Evolutionary conservation across 1,284 basidiomycete genomes (phyloP), one percentile per base, ranked within the genome.

Genomic region (Takashimella tepidaria): DNA sequence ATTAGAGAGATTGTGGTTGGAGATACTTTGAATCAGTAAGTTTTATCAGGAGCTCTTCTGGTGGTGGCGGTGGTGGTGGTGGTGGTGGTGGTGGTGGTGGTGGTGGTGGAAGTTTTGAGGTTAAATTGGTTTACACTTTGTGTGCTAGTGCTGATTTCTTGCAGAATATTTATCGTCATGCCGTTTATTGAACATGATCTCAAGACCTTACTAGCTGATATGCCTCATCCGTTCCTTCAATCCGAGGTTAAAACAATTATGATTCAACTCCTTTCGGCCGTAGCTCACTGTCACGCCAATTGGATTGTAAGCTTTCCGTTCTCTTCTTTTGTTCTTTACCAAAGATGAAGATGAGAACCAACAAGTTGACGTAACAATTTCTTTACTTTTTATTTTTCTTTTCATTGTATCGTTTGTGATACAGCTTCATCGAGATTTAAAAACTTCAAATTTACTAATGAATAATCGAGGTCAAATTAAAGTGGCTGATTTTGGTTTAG

Each of bases 121-220:
- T n/a, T n/a, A n/a, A n/a, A n/a, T n/a, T n/a, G n/a, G n/a, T n/a
- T n/a, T n/a, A n/a, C n/a, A 57, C 49, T 12, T 50, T 26, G 11
- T 11, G n/a, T 53, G 41, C 25, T 45, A 4, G 47, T 4, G 47
- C 44, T 49, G 41, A 53, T 13, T n/a, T 23, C 6, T 13, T n/a
- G 50, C 79, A 93, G 91, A 79, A 91, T 98, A 51, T 98, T 92
- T 76, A 92, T 98, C 58, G 93, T 97, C 26, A 98, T 98, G 92
- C 95, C 98, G 68, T 98, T 99, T 70, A 93, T 98, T 70, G 96
- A 98, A 76, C 96, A 99, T 74, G 95, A 99, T 73, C 85, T 99
- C 69, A 98, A 98, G 77, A 89, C 92, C 1, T 81, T 99, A 48
- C 81, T 99, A 51, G 88, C 87, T 11, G 80, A 89, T 58, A 97